Evolutionary conservation across 2,329 filamentous ascomycete genomes (phyloP), one percentile per base, ranked within the genome.

Genomic region (Diatrype stigma): DNA sequence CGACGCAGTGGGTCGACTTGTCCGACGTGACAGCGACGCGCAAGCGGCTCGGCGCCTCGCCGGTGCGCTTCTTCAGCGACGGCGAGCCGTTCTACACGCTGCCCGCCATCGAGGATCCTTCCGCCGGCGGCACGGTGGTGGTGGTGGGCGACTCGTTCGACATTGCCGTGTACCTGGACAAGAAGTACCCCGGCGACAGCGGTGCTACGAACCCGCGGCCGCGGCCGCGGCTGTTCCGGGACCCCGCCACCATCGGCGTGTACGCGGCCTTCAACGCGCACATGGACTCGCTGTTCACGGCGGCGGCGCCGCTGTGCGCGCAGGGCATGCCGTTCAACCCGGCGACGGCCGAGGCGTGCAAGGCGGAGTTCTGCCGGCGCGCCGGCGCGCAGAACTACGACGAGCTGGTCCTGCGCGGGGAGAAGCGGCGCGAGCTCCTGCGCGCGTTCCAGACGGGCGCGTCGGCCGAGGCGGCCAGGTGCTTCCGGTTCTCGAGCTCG

Each of bases 121-220:
- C 59, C 17, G 76, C 73, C 0, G 60, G 59, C 5, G 52, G n/a
- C n/a, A n/a, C n/a, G n/a, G n/a, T n/a, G n/a, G n/a, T 65, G 0
- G 47, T 70, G 0, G 50, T 86, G 2, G 84, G 84, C 5, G 84
- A 87, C 66, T 81, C 82, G 2, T 84, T 85, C 60, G 84, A 86
- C 48, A 87, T 87, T 53, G 84, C 84, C 6, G 65, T 76, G 23
- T 79, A 85, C 58, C 71, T 87, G 2, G 75, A 86, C 22, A 66
- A 73, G 1, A 71, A 63, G 0, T 83, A 79, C 49, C 79, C 80
- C 0, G 51, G 64, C 28, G 63, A 72, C n/a, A n/a, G n/a, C n/a
- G n/a, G n/a, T n/a, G n/a, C n/a, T n/a, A n/a, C n/a, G n/a, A n/a
- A n/a, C n/a, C n/a, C n/a, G n/a, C n/a, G n/a, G n/a, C n/a, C n/a